Evolutionary conservation across 495 filamentous ascomycete genomes (phyloP), one percentile per base, ranked within the genome.

Genomic region (Articulospora tetracladia): DNA sequence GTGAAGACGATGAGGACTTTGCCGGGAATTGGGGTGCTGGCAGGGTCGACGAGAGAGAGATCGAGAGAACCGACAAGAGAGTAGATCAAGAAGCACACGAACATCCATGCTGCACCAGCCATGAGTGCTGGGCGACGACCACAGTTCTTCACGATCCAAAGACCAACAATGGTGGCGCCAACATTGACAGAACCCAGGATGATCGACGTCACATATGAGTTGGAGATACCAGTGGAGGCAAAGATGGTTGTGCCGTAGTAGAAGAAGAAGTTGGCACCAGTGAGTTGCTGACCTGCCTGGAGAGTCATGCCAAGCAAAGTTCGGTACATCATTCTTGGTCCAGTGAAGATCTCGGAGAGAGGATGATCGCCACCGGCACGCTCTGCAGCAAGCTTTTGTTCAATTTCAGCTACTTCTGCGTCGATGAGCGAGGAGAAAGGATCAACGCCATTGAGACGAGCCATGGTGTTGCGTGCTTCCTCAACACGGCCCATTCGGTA

Each of bases 161-260:
- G 76, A 65, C 87, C 86, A n/a, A 77, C 83, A 58, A 92, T 78
- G 46, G 89, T 91, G 68, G 84, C 86, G 54, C 69, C 78, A 34
- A 92, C 85, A 73, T 93, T 93, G 71, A 93, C 87, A 20, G 78
- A 81, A 57, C 85, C 86, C 1, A 91, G 78, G 56, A 92, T 91
- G 63, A 93, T 88, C 61, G 85, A 83, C 24, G 87, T 91, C 25
- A 88, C 74, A 73, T 84, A 91, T 62, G 78, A 80, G 73, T 91
- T 83, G 58, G 70, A 75, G 36, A 92, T 74, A 68, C 87, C 89
- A 1, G 87, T 84, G 32, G 86, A 81, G 24, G 74, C 64, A 75
- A 93, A 93, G 73, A 89, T 85, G 53, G 76, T 82, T 62, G 87
- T 89, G 49, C 88, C 87, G 70, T 89, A 92, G 74, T 91, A 91